phyloP scores from a whole-genome alignment of 1,139 yeast species.

The Zygotorulaspora mrakii region DNA sequence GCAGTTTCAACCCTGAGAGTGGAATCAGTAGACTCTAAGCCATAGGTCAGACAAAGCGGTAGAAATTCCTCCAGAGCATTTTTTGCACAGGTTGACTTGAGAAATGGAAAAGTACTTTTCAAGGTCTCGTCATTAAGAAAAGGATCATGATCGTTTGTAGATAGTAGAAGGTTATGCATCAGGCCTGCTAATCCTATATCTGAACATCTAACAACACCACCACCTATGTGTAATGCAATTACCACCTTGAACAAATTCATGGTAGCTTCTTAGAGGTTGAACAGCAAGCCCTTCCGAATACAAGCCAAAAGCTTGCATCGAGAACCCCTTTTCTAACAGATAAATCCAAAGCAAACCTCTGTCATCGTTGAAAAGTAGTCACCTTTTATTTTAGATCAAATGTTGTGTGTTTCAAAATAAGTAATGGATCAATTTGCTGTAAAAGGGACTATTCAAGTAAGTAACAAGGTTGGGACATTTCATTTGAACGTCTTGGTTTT shows the following conservation, averaged over 20 bases:
- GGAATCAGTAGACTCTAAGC: slow-evolving; percentile 34
- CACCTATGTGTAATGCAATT: neutral
- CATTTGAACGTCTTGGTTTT: too few species aligned
- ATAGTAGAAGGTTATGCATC: slow-evolving; percentile 8
- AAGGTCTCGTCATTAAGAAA: slow-evolving; percentile 12
- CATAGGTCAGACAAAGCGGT: slow-evolving; percentile 32
- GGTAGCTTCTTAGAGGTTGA: neutral
- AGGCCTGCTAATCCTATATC: slow-evolving; percentile 6
- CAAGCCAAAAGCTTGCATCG: too few species aligned
- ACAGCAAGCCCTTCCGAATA: neutral
- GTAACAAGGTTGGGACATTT: too few species aligned
- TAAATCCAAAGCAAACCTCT: neutral
- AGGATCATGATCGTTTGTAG: slow-evolving; percentile 1
- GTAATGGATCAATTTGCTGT: too few species aligned
- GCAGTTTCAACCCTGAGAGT: slow-evolving; percentile 41
- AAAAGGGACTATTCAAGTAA: too few species aligned
- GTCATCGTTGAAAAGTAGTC: too few species aligned
- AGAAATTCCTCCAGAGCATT: slow-evolving; percentile 33
- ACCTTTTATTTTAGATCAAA: too few species aligned
- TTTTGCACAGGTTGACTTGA: slow-evolving; percentile 34
- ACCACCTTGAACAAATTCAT: neutral
- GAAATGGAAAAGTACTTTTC: slow-evolving; percentile 25
- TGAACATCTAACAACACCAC: neutral
- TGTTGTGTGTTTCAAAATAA: too few species aligned
- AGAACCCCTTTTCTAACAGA: neutral